Base-by-base conservation (phyloP, 164 flowering plant species). In the Magnolia sinica region DNA sequence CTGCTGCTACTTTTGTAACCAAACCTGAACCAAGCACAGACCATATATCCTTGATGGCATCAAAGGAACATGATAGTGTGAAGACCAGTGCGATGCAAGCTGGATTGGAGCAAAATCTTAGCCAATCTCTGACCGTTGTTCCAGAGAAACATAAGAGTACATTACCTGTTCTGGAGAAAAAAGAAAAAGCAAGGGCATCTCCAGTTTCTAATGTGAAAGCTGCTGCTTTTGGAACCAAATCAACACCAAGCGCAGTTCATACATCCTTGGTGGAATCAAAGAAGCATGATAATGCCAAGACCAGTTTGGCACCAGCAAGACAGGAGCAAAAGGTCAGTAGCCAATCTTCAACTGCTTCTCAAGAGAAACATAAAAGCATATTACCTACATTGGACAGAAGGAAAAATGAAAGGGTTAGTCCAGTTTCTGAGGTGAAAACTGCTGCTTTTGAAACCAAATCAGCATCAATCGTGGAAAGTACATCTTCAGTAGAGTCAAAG, bases 311-410 rank as follows among this genome's bases (percentile, higher is more conserved):
- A 9, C 13, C 13, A 55, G 61, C 61, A 8, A 19, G 61, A 55
- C 61, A 37, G 45, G 45, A 37, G 45, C 45, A 55, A 55, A 55
- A 55, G 61, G 18, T 55, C 16, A 10, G 61, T 16, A 11, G 61
- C 61, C 61, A 55, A 55, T 29, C 79, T 29, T 64, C 81, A 61
- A 69, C 75, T 22, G 70, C 76, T 19, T 63, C 79, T 64, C 63
- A 55, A 16, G 61, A 16, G 18, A 55, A 55, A 55, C 61, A 55
- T 11, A 11, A 55, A 16, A 55, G 61, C 18, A 55, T 16, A 55
- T 55, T 55, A 0, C 61, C 61, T 55, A 16, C 13, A 11, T 16
- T 9, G 18, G 61, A 2, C 16, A 55, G 18, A 55, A 16, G 61
- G 61, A 16, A 55, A 55, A 55, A 8, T 55, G 61, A 16, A 55